Conservation (phyloP, 768 basidiomycete genomes). For the Arthromyces matolae region DNA sequence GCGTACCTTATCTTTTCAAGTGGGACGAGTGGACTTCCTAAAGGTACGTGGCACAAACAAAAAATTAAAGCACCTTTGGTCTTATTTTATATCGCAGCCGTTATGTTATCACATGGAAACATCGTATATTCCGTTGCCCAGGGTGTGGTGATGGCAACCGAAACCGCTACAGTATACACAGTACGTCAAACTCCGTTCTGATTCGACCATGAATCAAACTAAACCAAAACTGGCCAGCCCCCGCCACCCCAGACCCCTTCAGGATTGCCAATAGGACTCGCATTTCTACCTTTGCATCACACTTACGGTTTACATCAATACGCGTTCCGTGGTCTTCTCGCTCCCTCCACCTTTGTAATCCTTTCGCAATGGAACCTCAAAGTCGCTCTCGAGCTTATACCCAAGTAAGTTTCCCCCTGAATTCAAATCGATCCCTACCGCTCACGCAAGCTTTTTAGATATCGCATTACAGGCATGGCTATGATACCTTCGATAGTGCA, state of each 20-base stretch:
- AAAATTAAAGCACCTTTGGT: slow-evolving; percentile 12
- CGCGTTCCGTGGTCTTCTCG: slow-evolving; percentile 44
- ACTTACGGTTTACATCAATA: slow-evolving; percentile 56
- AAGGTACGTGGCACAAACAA: slow-evolving; percentile 12
- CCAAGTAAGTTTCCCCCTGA: slow-evolving; percentile 43
- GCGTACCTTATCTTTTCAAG: slow-evolving; percentile 24
- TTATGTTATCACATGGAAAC: slow-evolving; percentile 75
- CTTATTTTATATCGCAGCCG: slow-evolving; percentile 36
- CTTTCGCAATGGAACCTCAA: slow-evolving; percentile 61
- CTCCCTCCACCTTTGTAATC: slow-evolving; percentile 47
- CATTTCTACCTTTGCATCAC: slow-evolving; percentile 68
- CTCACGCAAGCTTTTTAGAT: slow-evolving; percentile 39
- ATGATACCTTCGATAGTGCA: slow-evolving; percentile 64
- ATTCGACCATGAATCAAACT: neutral
- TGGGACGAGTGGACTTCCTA: slow-evolving; percentile 22
- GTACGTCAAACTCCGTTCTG: slow-evolving; percentile 30
- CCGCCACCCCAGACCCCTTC: slow-evolving; percentile 37
- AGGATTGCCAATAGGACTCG: slow-evolving; percentile 46
- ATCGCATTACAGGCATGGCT: slow-evolving; percentile 44
- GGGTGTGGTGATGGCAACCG: slow-evolving; percentile 26
- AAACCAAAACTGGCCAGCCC: slow-evolving; percentile 27
- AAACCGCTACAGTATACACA: slow-evolving; percentile 28
- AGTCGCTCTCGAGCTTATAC: slow-evolving; percentile 46
- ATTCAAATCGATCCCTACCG: neutral
- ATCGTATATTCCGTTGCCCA: slow-evolving; percentile 44